Evolutionary conservation across 352 stramenopile species (phyloP).

Genomic region (Blastocystis sp.): DNA sequence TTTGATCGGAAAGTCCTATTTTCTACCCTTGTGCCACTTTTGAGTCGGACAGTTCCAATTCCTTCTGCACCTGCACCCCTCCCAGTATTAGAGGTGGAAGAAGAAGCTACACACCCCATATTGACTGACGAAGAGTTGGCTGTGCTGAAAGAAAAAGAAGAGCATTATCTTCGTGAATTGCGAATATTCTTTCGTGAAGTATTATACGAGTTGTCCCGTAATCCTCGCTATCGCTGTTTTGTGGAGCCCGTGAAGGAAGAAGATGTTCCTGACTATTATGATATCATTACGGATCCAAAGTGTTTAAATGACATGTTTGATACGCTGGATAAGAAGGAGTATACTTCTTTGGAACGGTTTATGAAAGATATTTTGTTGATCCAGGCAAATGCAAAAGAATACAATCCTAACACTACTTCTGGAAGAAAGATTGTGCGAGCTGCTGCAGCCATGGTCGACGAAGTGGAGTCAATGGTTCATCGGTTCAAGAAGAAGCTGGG

Average conservation of each 20-base stretch:
- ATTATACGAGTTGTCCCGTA: constrained; percentile 68
- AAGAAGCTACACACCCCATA: constrained; percentile 54
- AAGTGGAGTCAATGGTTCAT: constrained; percentile 78
- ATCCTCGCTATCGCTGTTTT: constrained; percentile 61
- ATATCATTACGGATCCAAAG: constrained; percentile 79
- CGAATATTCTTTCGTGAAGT: constrained; percentile 79
- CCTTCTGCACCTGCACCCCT: constrained; percentile 42
- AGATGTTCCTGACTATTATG: constrained; percentile 78
- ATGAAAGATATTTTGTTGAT: constrained; percentile 80
- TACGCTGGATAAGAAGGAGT: constrained; percentile 80
- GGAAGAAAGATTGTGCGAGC: constrained; percentile 70
- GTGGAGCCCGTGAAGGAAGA: constrained; percentile 69
- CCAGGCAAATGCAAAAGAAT: constrained; percentile 78
- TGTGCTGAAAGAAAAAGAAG: constrained; percentile 70
- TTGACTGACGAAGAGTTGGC: constrained; percentile 39
- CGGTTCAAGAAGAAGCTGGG: constrained; percentile 77
- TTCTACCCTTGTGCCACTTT: not conserved
- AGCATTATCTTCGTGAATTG: constrained; percentile 77
- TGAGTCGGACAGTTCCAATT: not conserved
- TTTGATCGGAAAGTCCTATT: not conserved
- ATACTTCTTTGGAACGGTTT: constrained; percentile 79
- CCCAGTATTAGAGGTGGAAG: constrained; percentile 25
- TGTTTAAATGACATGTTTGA: constrained; percentile 79
- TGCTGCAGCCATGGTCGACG: constrained; percentile 79
- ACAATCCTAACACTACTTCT: constrained; percentile 75